phyloP scores from a whole-genome alignment of 208 protist genomes.

The Willaertia magna region DNA sequence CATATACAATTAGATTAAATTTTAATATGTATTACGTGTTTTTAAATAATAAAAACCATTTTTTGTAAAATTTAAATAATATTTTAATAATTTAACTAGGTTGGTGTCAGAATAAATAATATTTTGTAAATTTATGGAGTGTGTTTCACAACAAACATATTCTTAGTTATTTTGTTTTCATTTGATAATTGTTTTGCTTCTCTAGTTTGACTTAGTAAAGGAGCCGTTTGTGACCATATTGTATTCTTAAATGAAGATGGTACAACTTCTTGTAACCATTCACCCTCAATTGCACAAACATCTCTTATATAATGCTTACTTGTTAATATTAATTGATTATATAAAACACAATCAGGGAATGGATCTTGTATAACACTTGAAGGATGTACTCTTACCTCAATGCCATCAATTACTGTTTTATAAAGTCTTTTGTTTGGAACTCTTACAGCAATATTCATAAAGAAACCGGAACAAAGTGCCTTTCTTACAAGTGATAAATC shows the following conservation, averaged over 20 bases:
- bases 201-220: background rate
- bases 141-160: background rate
- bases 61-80: too few species aligned
- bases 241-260: background rate
- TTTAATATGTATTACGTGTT: too few species aligned
- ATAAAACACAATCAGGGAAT: background rate
- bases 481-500: background rate
- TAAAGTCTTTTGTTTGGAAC: constrained; percentile 12
- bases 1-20: too few species aligned
- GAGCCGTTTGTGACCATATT: background rate
- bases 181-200: background rate
- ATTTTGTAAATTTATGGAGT: background rate
- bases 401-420: constrained; percentile 11
- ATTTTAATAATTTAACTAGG: too few species aligned
- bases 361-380: background rate
- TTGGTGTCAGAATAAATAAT: too few species aligned
- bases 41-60: too few species aligned
- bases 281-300: background rate
- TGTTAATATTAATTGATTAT: background rate
- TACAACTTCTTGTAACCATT: background rate
- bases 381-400: constrained; percentile 22
- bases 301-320: constrained; percentile 3
- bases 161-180: background rate
- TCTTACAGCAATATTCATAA: constrained; percentile 17
- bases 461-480: constrained; percentile 21